Percentiles rank a stretch among this genome's conserved stretches.
Conservation (phyloP, 1,139 yeast genomes). For the Diutina pseudorugosa region DNA sequence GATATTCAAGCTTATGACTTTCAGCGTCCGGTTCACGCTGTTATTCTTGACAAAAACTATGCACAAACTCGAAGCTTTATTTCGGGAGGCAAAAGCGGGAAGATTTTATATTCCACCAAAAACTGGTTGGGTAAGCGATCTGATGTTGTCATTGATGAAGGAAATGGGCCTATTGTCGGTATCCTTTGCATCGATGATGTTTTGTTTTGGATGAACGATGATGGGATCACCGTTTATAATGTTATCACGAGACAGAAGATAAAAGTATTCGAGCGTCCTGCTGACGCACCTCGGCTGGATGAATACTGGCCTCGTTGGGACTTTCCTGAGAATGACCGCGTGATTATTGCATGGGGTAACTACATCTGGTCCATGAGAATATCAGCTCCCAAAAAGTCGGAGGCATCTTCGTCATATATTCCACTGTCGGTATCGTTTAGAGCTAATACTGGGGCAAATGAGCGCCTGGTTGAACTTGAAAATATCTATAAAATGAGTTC, state of each 20-base stretch:
- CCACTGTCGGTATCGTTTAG: slow-evolving; percentile 47
- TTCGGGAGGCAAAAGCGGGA: slow-evolving; percentile 88
- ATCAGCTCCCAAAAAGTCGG: not conserved
- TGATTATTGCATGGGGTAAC: slow-evolving; percentile 77
- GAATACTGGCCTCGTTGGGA: slow-evolving; percentile 74
- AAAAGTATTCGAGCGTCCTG: slow-evolving; percentile 43
- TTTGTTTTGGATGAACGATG: slow-evolving; percentile 76
- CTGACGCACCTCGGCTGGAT: slow-evolving; percentile 59
- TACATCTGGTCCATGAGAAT: slow-evolving; percentile 59
- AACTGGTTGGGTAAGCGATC: slow-evolving; percentile 81
- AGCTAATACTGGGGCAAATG: slow-evolving; percentile 20
- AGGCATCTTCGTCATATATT: not conserved
- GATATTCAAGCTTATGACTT: slow-evolving; percentile 72
- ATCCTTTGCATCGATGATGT: slow-evolving; percentile 49
- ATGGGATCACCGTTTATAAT: slow-evolving; percentile 57
- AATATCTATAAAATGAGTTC: slow-evolving; percentile 43
- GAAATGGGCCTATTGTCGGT: slow-evolving; percentile 63
- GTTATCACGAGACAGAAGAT: slow-evolving; percentile 28
- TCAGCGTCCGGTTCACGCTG: slow-evolving; percentile 81
- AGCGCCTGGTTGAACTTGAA: slow-evolving; percentile 46
- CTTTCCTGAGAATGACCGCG: slow-evolving; percentile 53
- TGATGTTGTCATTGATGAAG: slow-evolving; percentile 52
- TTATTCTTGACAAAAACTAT: slow-evolving; percentile 67
- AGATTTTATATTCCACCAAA: slow-evolving; percentile 58
- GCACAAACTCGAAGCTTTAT: slow-evolving; percentile 48